Evolutionary conservation across 345 rosid species (phyloP), one percentile per base, ranked within the genome.

Genomic region (Balakata baccata): DNA sequence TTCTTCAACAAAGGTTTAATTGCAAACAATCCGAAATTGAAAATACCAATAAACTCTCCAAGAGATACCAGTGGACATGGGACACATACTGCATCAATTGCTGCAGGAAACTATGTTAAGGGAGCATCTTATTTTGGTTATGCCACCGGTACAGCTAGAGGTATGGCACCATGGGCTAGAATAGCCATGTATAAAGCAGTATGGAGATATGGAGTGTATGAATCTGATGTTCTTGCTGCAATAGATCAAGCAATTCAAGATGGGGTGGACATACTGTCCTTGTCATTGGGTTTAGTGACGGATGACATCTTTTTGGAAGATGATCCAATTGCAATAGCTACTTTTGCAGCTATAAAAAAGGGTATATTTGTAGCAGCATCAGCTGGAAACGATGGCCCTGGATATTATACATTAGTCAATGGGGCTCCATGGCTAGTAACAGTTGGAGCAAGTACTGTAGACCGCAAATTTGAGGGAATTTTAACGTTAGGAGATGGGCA

Each of bases 181-280:
- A 39, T 84, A 0, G 83, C 89, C 4, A 49, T 86, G 74, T 84
- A 84, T 71, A 82, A 86, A 71, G 84, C 82, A 0, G 50, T 72
- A 3, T 86, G 86, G 86, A 63, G 43, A 23, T 60, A 70, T 0
- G 87, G 81, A 41, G 70, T 69, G 34, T 73, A 71, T 52, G 61
- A 79, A 17, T 84, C 87, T 20, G 89, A 86, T 62, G 82, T 82
- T 63, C 23, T 86, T 60, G 89, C 89, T 1, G 89, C 86, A 20
- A 79, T 86, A 37, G 89, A 86, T 70, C 85, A 83, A 45, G 89
- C 89, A 34, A 75, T 84, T 43, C 62, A 45, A n/a, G 89, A 86
- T 49, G 85, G 86, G 0, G 86, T 86, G 20, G 85, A 86, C 57
- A 46, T 84, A 43, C 51, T 86, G 70, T 86, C 87, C 3, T n/a